Conservation (phyloP, 208 protist species). For the Acanthamoeba sp. region DNA sequence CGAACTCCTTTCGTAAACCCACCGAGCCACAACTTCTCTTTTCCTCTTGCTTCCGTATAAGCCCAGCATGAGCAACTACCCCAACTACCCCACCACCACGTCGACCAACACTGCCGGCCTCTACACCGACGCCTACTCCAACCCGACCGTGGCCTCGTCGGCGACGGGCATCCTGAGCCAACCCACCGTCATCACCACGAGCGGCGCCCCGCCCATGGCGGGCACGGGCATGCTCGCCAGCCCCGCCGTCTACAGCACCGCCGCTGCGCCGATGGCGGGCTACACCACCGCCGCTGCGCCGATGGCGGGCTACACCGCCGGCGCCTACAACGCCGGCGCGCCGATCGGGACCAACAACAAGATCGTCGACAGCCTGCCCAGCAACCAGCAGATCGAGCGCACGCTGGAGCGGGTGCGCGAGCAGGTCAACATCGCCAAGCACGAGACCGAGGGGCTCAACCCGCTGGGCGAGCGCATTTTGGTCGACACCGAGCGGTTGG, state of each 20-base stretch:
- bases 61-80: neutral
- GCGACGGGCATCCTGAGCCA: neutral
- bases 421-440: constrained; percentile 35
- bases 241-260: neutral
- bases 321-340: no score
- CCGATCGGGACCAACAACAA: neutral
- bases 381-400: neutral
- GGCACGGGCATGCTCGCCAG: neutral
- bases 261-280: neutral
- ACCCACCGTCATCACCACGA: neutral
- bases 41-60: no score
- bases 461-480: constrained; percentile 16
- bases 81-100: neutral
- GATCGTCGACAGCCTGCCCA: neutral
- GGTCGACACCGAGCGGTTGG: neutral
- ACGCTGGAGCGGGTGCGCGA: constrained; percentile 22
- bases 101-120: neutral
- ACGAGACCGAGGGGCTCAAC: constrained; percentile 53
- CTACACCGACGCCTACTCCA: constrained; percentile 2
- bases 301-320: neutral
- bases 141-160: neutral
- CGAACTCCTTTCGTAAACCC: neutral
- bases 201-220: neutral
- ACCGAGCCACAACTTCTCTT: neutral
- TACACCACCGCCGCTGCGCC: no score